phyloP scores from a whole-genome alignment of 225 moss, liverwort and hornwort species.

The Physcomitrium patens region DNA sequence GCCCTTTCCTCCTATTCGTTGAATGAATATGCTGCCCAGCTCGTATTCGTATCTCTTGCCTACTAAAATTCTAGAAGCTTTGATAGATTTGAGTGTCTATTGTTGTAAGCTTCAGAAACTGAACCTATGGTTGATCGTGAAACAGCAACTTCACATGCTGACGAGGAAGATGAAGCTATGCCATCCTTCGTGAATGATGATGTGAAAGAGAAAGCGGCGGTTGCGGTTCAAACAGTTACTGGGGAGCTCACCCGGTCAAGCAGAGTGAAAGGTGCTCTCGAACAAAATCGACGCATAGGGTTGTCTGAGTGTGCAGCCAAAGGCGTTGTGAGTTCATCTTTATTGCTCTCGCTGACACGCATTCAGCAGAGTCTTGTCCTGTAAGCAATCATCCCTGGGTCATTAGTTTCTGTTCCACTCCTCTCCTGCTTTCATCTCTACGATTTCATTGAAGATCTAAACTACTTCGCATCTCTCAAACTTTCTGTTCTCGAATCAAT shows the following conservation, averaged over 20 bases:
- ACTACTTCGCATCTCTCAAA: background rate
- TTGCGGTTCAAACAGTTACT: constrained; percentile 55
- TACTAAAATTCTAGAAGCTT: background rate
- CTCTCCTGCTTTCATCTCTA: no score
- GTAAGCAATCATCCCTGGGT: constrained; percentile 44
- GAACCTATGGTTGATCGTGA: constrained; percentile 1
- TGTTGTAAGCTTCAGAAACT: background rate
- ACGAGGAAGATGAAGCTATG: constrained; percentile 32
- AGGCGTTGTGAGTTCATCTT: constrained; percentile 70
- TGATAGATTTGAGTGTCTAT: background rate
- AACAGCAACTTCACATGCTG: constrained; percentile 1
- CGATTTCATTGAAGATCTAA: background rate
- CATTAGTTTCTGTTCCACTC: background rate
- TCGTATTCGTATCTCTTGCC: background rate
- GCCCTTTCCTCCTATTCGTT: background rate
- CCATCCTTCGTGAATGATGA: constrained; percentile 28
- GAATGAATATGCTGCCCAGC: background rate
- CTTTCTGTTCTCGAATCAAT: background rate
- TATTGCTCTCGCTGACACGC: constrained; percentile 73
- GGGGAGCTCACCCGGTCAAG: constrained; percentile 66
- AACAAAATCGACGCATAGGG: constrained; percentile 38
- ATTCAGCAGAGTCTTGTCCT: constrained; percentile 88
- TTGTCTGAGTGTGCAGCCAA: constrained; percentile 41
- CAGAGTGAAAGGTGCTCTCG: constrained; percentile 49
- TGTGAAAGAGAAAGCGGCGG: constrained; percentile 40